Evolutionary conservation across 163 green algal species (phyloP), one percentile per base, ranked within the genome.

Genomic region (Coccomyxa subellipsoidea): DNA sequence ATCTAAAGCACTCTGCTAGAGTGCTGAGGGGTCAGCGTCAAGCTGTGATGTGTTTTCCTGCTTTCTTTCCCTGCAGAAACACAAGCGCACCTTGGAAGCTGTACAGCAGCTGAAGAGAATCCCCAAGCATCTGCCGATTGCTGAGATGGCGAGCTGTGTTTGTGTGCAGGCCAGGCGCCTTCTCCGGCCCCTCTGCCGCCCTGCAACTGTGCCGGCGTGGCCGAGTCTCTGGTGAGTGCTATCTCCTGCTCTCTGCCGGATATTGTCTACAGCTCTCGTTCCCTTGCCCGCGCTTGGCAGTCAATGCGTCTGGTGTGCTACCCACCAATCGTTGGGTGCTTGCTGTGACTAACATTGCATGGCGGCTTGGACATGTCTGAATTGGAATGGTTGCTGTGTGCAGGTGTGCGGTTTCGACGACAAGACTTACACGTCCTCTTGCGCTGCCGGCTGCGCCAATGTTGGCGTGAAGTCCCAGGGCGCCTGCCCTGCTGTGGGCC

Each of bases 401-500:
- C 66, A 73, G 66, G 66, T 73, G 1, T 73, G 66, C 32, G 66
- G 66, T 12, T 73, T 9, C 18, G 66, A 73, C 4, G 66, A 73
- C 66, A 73, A 73, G 66, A 73, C 66, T 23, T 73, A 73, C 66
- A 73, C 66, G 10, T 73, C 66, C 27, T 36, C 27, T 23, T 73
- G 66, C 66, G 66, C 66, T 6, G 66, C 66, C 18, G 66, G 66
- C 66, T 73, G 66, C 66, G 66, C 66, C 66, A 73, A 73, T 34
- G n/a, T 73, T 73, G n/a, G n/a, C 10, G 2, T 34, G 21, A 32
- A 73, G 66, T 73, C 27, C 66, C 27, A 32, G n/a, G 66, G 66
- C 66, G 66, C 66, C 7, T 73, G 66, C 66, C 27, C 27, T 10
- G 29, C 66, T 73, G 66, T 73, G 1, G 47, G 47, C 21, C 47